Conservation (phyloP, 139 green algal genomes). For the Coelastrella sp. region DNA sequence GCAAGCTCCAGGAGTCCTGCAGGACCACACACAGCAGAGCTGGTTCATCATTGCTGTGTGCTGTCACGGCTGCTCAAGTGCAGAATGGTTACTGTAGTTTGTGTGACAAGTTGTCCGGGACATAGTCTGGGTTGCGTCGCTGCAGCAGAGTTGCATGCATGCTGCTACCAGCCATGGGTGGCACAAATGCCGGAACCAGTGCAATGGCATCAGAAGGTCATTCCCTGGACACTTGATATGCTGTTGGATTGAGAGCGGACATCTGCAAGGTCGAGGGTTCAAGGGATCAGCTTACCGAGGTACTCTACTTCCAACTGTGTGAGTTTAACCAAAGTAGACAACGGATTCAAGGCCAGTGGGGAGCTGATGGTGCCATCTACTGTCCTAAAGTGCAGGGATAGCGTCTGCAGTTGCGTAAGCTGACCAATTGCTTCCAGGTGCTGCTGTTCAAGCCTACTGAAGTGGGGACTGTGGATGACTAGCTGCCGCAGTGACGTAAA, state of each 20-base stretch:
- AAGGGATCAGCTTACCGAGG: neutral
- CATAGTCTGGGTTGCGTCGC: too few relatives aligned
- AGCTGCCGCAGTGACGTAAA: slow-evolving; percentile 14
- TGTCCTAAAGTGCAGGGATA: slow-evolving; percentile 31
- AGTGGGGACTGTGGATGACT: slow-evolving; percentile 1
- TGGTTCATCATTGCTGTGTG: neutral
- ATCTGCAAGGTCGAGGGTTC: neutral
- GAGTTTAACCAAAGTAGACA: slow-evolving; percentile 7
- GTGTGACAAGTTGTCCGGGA: too few relatives aligned
- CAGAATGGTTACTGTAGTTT: too few relatives aligned
- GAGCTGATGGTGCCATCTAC: slow-evolving; percentile 22
- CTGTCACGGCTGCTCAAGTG: neutral
- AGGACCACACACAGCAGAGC: neutral
- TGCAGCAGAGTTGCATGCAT: too few relatives aligned
- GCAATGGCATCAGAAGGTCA: too few relatives aligned
- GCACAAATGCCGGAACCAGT: neutral
- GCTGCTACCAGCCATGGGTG: too few relatives aligned
- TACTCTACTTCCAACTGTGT: slow-evolving; percentile 29
- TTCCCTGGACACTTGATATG: too few relatives aligned
- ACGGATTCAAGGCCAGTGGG: slow-evolving; percentile 24
- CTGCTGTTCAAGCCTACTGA: slow-evolving; percentile 19
- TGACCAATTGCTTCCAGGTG: slow-evolving; percentile 15
- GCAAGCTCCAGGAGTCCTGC: slow-evolving; percentile 41
- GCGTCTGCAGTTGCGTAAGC: slow-evolving; percentile 14
- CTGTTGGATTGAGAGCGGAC: too few relatives aligned